Conservation (phyloP, 768 basidiomycete species). For the Strobilomyces dryophilus region DNA sequence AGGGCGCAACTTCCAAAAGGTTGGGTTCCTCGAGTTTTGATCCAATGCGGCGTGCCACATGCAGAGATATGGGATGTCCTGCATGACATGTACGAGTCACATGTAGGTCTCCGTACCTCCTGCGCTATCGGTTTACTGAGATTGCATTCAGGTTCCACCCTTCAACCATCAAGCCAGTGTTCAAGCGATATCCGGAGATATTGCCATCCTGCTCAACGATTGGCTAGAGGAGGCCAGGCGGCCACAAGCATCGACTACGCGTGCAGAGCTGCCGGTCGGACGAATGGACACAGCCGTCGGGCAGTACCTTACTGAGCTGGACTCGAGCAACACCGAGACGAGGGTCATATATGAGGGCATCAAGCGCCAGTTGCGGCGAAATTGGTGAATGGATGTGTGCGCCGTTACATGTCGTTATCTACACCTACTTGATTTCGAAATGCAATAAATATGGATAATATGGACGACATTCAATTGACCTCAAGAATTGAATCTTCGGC, state of each 20-base stretch:
- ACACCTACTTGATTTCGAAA: slow-evolving; percentile 12
- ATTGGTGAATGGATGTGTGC: slow-evolving; percentile 50
- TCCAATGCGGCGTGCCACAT: slow-evolving; percentile 78
- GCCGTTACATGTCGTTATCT: slow-evolving; percentile 9
- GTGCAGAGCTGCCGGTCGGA: slow-evolving; percentile 72
- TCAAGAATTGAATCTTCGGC: slow-evolving; percentile 82
- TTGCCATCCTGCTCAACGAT: slow-evolving; percentile 73
- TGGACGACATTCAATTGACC: slow-evolving; percentile 42
- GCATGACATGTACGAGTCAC: slow-evolving; percentile 84
- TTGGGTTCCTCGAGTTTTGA: slow-evolving; percentile 78
- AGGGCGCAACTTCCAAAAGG: slow-evolving; percentile 59
- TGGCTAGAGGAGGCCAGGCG: slow-evolving; percentile 78
- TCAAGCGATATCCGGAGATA: slow-evolving; percentile 76
- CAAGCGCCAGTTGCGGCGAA: slow-evolving; percentile 64
- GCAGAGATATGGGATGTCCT: slow-evolving; percentile 82
- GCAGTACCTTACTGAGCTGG: slow-evolving; percentile 69
- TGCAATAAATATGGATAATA: slow-evolving; percentile 2
- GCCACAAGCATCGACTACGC: slow-evolving; percentile 59
- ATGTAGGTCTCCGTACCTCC: slow-evolving; percentile 45
- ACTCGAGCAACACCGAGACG: slow-evolving; percentile 58
- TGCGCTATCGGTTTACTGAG: slow-evolving; percentile 1
- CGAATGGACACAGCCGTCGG: slow-evolving; percentile 71
- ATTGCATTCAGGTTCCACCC: slow-evolving; percentile 58
- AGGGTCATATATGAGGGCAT: slow-evolving; percentile 62
- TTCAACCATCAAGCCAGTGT: slow-evolving; percentile 80